Base-by-base conservation (phyloP, 805 yeast genomes). In the Teunomyces cretensis region DNA sequence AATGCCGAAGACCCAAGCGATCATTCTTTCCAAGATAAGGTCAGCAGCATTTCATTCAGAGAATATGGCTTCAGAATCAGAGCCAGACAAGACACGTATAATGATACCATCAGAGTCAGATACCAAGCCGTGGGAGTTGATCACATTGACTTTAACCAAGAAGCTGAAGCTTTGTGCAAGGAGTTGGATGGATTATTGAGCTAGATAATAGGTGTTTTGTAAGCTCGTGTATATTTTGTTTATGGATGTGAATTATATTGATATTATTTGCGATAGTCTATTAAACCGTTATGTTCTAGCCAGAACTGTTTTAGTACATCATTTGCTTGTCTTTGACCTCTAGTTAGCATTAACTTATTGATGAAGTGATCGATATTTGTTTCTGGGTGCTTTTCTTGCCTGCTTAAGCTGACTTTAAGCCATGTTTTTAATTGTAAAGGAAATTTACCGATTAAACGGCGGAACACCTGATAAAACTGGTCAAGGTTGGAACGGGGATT, bases 41-140 rank as follows among this genome's bases (percentile, higher is more conserved):
- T 85, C 41, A 70, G 69, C 33, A 67, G 78, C 27, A 61, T 70
- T 19, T 79, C 80, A 44, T 86, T 86, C 78, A 75, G 78, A 51
- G 91, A 88, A 62, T 88, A 65, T 58, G 76, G 76, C 30, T 85
- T 94, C 65, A 80, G 95, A 65, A 62, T 91, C 43, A 81, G 86
- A 57, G 97, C 96, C 11, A 80, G 83, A 61, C 87, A 81, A 57
- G 97, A 94, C 58, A 81, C 78, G 49, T 94, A 88, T 64, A 86
- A 90, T 56, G 96, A 90, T 42, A 79, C 77, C 39, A 76, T 79
- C 26, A 79, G 92, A 63, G 81, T 88, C 13, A 80, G 97, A 62
- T 88, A 84, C 61, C 84, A 84, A 45, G 87, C 80, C 2, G 70
- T 80, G 40, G 74, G 77, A 12, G 52, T 84, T 22, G 72, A 72